Evolutionary conservation across 129 eudicot genomes (phyloP), one percentile per base, ranked within the genome.

Genomic region (Lactuca saligna): DNA sequence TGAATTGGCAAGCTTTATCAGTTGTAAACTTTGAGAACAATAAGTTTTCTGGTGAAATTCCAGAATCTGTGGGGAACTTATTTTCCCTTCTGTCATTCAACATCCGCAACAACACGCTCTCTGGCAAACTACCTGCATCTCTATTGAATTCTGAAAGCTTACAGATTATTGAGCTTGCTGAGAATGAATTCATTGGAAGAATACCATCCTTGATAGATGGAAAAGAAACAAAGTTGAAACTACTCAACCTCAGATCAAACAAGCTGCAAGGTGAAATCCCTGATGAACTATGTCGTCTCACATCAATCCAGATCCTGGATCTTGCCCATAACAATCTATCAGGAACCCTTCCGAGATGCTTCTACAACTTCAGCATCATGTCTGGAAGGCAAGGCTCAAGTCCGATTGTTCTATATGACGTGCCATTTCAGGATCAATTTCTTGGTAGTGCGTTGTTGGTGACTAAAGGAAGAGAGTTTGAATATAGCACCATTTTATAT

Each of bases 311-410:
- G 32, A 76, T 83, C 4, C 64, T 79, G 53, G 83, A 82, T 48
- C 75, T 82, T 39, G 76, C 81, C 25, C 49, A 74, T 20, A 82
- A 82, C 70, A 60, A 79, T 62, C 62, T 82, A 48, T 66, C 73
- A 1, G 87, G 87, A 34, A 54, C 61, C 13, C 25, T 82, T 8
- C 87, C 87, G 9, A 70, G 70, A 35, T 82, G 84, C 39, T 57
- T 82, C 33, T 2, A 38, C 42, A 79, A 82, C 42, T 75, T 82
- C 64, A 70, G 78, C 15, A 57, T 72, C 48, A 70, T 75, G 69
- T 46, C 73, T 3, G 63, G 71, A 48, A 55, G 17, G 32, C 29
- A 57, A 41, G 58, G 42, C 1, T 46, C 74, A 4, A 57, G 34
- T 44, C 46, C 31, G 0, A 56, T 74, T 17, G 50, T 74, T 8